phyloP scores from a whole-genome alignment of 495 filamentous ascomycete species.

The Xylaria acuta region DNA sequence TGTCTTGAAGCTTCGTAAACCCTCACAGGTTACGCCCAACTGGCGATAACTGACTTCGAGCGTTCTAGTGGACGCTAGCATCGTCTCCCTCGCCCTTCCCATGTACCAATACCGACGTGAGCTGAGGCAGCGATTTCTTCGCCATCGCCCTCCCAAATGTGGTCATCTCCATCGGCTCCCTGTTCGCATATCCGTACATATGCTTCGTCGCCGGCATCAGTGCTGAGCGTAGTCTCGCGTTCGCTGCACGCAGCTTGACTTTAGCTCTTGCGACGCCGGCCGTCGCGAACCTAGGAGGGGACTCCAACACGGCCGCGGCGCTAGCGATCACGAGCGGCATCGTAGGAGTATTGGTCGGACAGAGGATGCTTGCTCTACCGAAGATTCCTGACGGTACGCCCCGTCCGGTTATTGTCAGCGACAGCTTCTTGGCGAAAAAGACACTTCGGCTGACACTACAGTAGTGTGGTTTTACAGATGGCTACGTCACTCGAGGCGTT shows the following conservation, averaged over 20 bases:
- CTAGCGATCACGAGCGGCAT: slow-evolving; percentile 61
- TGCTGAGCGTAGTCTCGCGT: slow-evolving; percentile 59
- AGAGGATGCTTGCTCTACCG: slow-evolving; percentile 43
- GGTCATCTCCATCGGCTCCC: slow-evolving; percentile 49
- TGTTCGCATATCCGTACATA: slow-evolving; percentile 58
- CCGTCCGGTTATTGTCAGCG: background rate
- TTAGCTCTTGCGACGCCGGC: slow-evolving; percentile 60
- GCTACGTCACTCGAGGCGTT: slow-evolving; percentile 63
- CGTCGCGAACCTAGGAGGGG: slow-evolving; percentile 56
- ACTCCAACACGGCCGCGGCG: slow-evolving; percentile 56
- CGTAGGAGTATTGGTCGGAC: slow-evolving; percentile 57
- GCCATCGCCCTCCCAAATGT: slow-evolving; percentile 57
- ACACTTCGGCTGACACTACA: background rate
- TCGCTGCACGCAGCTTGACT: slow-evolving; percentile 57
- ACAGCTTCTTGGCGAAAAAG: background rate
- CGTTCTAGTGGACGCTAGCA: slow-evolving; percentile 52
- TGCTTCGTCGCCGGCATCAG: too few species aligned
- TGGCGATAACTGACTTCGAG: background rate
- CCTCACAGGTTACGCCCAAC: background rate
- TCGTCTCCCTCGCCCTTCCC: slow-evolving; percentile 60
- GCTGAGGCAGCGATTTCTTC: slow-evolving; percentile 53
- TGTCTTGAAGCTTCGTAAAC: background rate
- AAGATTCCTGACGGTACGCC: slow-evolving; percentile 55
- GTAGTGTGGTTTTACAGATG: slow-evolving; percentile 44
- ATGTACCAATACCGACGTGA: slow-evolving; percentile 61